Evolutionary conservation across 2,329 filamentous ascomycete genomes (phyloP), one percentile per base, ranked within the genome.

Genomic region (Aspergillus costaricaensis): DNA sequence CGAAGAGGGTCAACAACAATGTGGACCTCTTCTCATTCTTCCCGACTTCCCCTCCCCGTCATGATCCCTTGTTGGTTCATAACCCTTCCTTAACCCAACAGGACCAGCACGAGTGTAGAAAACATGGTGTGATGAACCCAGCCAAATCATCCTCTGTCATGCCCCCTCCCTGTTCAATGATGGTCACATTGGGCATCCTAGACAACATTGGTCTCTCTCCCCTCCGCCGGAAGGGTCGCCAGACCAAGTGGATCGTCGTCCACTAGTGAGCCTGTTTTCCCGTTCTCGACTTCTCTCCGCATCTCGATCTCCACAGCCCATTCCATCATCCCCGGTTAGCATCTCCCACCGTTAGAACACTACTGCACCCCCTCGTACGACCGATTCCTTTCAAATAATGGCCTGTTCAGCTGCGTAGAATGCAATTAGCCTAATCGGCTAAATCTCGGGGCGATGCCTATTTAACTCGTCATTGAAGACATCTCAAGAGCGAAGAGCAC

Each of bases 391-490:
- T 15, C 27, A 25, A 50, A 30, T n/a, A 8, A 30, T 30, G 25
- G 14, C 25, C n/a, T 50, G 47, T 17, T 17, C n/a, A 27, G 5
- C 15, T 30, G 25, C 25, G 30, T 17, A 7, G 6, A 10, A 27
- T 25, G 6, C 21, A 27, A 27, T 47, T 55, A 55, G 53, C 38
- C 53, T 55, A 55, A 55, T 55, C 39, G 53, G 53, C 23, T 55
- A 55, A 55, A 55, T 43, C n/a, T 14, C 2, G 12, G 5, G 7
- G 9, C 3, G 21, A 39, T 30, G 47, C 4, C 25, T 50, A 41
- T 23, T 36, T 55, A 47, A 47, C 23, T 17, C 47, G 9, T 30
- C 47, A 7, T 12, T 9, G 25, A 17, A 27, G 14, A 9, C 41
- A 10, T 44, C 41, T 21, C 19, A 4, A 44, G 23, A 17, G 7